phyloP scores from a whole-genome alignment of 2,329 filamentous ascomycete genomes.

The Phaeosphaeriaceae sp. region DNA sequence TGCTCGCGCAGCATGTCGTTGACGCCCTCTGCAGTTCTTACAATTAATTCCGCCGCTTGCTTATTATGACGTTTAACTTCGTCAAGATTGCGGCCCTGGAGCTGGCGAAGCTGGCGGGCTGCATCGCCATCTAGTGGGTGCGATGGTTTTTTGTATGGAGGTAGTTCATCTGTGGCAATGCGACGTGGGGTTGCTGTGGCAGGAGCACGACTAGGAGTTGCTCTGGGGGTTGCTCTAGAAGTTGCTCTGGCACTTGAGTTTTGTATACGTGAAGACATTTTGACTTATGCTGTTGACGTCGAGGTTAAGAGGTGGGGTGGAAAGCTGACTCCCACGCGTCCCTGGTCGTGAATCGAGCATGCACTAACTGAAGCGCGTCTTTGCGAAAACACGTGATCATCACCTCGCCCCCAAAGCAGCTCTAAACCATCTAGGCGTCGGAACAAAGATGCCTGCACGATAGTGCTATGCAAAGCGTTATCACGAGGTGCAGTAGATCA shows the following conservation, averaged over 20 bases:
- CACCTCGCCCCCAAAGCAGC: no score
- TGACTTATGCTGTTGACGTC: background rate
- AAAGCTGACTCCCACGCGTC: constrained; percentile 1
- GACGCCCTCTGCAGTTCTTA: constrained; percentile 57
- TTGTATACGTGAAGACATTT: constrained; percentile 33
- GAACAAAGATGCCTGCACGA: no score
- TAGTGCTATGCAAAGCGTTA: no score
- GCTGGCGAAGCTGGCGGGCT: constrained; percentile 53
- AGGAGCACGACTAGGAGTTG: constrained; percentile 22
- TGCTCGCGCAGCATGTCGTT: constrained; percentile 60
- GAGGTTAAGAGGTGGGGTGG: background rate
- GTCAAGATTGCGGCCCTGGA: constrained; percentile 52
- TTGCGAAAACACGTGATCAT: no score
- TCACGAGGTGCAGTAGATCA: no score
- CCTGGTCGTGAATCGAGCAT: background rate
- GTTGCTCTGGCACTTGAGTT: constrained; percentile 24
- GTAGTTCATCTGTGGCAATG: constrained; percentile 39
- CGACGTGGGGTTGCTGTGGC: constrained; percentile 12
- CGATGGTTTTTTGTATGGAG: constrained; percentile 61
- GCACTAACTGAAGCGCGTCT: constrained; percentile 8
- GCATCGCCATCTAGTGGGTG: constrained; percentile 58
- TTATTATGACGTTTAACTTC: constrained; percentile 58
- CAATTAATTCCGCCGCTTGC: constrained; percentile 56
- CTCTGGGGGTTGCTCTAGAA: no score
- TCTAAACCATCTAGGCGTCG: no score